Evolutionary conservation across 2,329 filamentous ascomycete genomes (phyloP).

Genomic region (Hypoxylon sp.): DNA sequence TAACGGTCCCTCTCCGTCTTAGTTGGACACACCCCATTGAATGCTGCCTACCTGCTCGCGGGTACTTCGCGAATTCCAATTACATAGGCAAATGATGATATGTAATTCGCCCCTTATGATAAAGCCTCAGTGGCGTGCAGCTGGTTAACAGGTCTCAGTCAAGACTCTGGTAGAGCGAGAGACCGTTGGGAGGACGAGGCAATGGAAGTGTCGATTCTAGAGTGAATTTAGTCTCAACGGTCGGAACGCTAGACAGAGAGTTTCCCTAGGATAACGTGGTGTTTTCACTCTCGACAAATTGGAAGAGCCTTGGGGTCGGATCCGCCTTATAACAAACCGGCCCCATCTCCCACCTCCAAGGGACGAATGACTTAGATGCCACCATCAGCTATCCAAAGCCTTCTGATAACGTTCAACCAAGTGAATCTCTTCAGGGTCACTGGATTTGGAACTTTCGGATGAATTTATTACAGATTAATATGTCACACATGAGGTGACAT

Average conservation of each 20-base stretch:
- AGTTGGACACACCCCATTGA: not conserved
- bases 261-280: too few relatives aligned
- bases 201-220: too few relatives aligned
- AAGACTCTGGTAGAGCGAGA: not conserved
- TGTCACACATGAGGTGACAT: not conserved
- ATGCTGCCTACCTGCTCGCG: not conserved
- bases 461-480: not conserved
- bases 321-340: not conserved
- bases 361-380: not conserved
- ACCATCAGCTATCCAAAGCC: not conserved
- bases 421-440: not conserved
- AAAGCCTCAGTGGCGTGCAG: not conserved
- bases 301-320: not conserved
- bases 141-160: not conserved
- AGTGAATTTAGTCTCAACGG: too few relatives aligned
- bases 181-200: too few relatives aligned
- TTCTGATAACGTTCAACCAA: not conserved
- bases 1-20: not conserved
- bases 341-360: too few relatives aligned
- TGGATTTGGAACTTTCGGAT: not conserved
- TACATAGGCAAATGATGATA: not conserved
- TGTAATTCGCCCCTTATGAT: not conserved
- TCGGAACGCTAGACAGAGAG: too few relatives aligned
- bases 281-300: too few relatives aligned
- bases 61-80: not conserved